Conservation (phyloP, 495 filamentous ascomycete species). For the Baudoinia panamericana region DNA sequence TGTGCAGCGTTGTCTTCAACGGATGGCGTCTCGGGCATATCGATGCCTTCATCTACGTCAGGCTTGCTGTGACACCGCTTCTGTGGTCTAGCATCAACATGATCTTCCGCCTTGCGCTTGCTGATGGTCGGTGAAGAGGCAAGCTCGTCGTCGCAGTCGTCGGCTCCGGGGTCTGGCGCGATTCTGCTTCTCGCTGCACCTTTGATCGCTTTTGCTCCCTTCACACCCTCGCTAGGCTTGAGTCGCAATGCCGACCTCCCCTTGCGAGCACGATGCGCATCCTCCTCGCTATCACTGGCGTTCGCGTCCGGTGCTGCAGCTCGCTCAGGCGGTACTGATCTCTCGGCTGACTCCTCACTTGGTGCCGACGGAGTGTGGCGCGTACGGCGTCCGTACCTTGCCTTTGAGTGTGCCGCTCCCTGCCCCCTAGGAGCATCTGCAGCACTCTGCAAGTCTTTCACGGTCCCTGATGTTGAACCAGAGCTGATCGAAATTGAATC, state of each 20-base stretch:
- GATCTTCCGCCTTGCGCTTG: constrained; percentile 8
- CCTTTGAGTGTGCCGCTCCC: too few relatives aligned
- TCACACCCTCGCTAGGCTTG: constrained; percentile 21
- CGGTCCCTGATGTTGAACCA: background rate
- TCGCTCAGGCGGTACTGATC: background rate
- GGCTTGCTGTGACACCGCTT: constrained; percentile 3
- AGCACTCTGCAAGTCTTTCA: background rate
- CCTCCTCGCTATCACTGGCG: constrained; percentile 7
- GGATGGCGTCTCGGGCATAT: constrained; percentile 18
- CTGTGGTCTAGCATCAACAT: background rate
- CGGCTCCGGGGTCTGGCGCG: constrained; percentile 20
- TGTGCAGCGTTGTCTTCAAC: background rate
- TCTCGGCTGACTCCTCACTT: background rate
- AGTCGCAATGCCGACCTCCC: constrained; percentile 27
- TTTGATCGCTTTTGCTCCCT: constrained; percentile 15
- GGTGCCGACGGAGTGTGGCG: background rate
- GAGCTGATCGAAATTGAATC: constrained; percentile 3
- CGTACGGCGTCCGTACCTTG: background rate
- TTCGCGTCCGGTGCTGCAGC: background rate
- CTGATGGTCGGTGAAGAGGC: constrained; percentile 9
- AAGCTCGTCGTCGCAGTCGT: constrained; percentile 29
- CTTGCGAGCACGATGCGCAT: constrained; percentile 28
- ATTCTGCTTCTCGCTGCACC: constrained; percentile 10
- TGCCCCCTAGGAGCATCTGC: too few relatives aligned
- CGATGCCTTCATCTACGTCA: constrained; percentile 21